Percentiles rank a stretch among this genome's conserved stretches.
These are phyloP conservation scores for Austroboletus rostrupii DNA, from an alignment of 1,284 basidiomycete species.

Conservation along the genomic window DNA sequence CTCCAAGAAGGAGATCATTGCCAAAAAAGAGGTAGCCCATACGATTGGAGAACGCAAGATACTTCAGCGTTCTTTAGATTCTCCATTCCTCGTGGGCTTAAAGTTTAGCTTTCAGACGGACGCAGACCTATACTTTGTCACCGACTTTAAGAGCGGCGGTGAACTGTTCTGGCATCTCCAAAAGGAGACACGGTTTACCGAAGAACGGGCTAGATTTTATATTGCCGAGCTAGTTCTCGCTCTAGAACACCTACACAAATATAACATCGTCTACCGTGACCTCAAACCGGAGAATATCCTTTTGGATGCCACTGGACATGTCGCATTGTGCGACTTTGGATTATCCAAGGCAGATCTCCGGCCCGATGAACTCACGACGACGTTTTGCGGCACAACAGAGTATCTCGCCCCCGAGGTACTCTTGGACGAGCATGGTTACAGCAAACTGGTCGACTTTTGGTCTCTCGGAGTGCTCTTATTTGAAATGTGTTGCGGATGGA, in stretches of 20 bases:
- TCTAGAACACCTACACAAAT: conserved; percentile 94
- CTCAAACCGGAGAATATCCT: conserved; percentile 98
- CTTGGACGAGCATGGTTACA: conserved; percentile 98
- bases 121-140: conserved; percentile 92
- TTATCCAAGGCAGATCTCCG: conserved; percentile 94
- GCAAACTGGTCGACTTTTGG: conserved; percentile 99
- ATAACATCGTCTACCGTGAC: conserved; percentile 96
- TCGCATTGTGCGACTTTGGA: conserved; percentile 96
- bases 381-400: conserved; percentile 95
- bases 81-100: conserved; percentile 96
- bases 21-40: conserved; percentile 99
- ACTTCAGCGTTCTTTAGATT: conserved; percentile 89
- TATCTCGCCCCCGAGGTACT: conserved; percentile 98
- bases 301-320: conserved; percentile 93
- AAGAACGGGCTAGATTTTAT: conserved; percentile 93
- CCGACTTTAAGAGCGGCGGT: conserved; percentile 98
- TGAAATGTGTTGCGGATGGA: conserved; percentile 99
- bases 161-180: conserved; percentile 99
- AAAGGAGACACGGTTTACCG: conserved; percentile 88
- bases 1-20: conserved; percentile 97
- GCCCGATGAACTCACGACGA: conserved; percentile 93
- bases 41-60: conserved; percentile 99
- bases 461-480: conserved; percentile 88
- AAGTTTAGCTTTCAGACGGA: conserved; percentile 99
- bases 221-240: conserved; percentile 93